Conservation (phyloP, 208 protist species). For the Trypanosoma vivax region DNA sequence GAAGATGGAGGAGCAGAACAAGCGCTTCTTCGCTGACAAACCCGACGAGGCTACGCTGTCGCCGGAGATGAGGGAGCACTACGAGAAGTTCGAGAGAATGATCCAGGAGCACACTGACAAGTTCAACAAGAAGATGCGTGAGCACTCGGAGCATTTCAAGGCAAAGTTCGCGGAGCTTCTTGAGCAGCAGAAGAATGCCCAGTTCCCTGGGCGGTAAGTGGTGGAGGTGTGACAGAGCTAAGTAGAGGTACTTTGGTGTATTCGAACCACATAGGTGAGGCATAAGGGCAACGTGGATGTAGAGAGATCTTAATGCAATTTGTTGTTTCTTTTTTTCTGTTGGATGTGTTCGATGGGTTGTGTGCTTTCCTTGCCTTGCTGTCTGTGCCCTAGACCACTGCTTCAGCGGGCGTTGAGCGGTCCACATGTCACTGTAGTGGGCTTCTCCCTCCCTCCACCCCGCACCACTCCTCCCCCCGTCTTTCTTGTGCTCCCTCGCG, state of each 20-base stretch:
- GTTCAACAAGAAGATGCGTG: slow-evolving; percentile 91
- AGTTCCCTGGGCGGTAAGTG: slow-evolving; percentile 81
- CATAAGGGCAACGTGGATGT: neutral
- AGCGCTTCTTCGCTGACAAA: slow-evolving; percentile 90
- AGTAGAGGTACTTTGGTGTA: neutral
- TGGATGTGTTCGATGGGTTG: too few relatives aligned
- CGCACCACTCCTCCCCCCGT: neutral
- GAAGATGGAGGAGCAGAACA: slow-evolving; percentile 92
- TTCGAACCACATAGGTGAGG: slow-evolving; percentile 1
- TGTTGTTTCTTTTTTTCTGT: slow-evolving; percentile 7
- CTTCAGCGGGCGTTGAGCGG: too few relatives aligned
- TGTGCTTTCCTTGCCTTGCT: too few relatives aligned
- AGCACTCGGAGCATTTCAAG: slow-evolving; percentile 90
- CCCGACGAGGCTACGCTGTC: slow-evolving; percentile 85
- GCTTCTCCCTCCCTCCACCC: too few relatives aligned
- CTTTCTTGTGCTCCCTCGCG: neutral
- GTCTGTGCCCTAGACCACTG: too few relatives aligned
- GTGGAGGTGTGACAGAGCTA: neutral
- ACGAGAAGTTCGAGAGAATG: slow-evolving; percentile 90
- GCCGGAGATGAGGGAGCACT: slow-evolving; percentile 90
- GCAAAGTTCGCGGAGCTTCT: slow-evolving; percentile 85
- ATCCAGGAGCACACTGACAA: slow-evolving; percentile 91
- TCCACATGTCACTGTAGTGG: too few relatives aligned
- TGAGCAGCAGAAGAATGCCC: slow-evolving; percentile 90
- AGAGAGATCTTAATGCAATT: too few relatives aligned